Evolutionary conservation across 1,284 basidiomycete genomes (phyloP), one percentile per base, ranked within the genome.

Genomic region (Leccinum ponderosum): DNA sequence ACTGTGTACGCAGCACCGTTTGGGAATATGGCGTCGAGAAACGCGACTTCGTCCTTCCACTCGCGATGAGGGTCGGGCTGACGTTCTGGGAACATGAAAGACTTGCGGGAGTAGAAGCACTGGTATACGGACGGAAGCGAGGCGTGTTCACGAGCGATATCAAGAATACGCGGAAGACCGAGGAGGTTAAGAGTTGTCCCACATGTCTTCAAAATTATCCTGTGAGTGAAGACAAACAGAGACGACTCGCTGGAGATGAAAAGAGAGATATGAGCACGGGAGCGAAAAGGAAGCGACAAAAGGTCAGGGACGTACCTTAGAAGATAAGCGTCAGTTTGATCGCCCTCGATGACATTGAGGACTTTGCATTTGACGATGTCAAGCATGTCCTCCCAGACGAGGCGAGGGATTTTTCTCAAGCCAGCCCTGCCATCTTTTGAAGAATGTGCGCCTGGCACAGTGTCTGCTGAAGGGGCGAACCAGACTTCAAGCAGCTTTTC

Each of bases 401-500:
- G 77, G 61, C 88, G 83, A 65, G 87, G 83, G 51, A 99, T 90
- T 68, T 83, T 86, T 61, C 95, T 82, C 56, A 98, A 82, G 20
- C 97, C 97, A 39, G 78, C 76, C 69, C 77, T 83, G 65, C 78
- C 81, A 66, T 76, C 73, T 39, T 75, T 64, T 48, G 67, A 65
- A 51, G 75, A 68, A 20, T 72, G 66, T 12, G 80, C 74, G 67
- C 80, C 80, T 47, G 84, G 85, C 7, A 93, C 79, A 52, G 82
- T 76, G 9, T 83, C 82, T 11, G 87, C 79, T 6, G 88, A 89
- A 17, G 93, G 91, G 4, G 93, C 89, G 76, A 99, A 99, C 97
- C 97, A 99, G 60, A 99, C 88, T 79, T 99, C 97, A 59, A 99
- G 86, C 48, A 98, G 87, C 78, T 99, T 99, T 80, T 99, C 97